Percentiles rank a stretch among this genome's conserved stretches.
Evolutionary conservation across 176 grass and related monocot species (phyloP).

Genomic region (Oryza longistaminata): DNA sequence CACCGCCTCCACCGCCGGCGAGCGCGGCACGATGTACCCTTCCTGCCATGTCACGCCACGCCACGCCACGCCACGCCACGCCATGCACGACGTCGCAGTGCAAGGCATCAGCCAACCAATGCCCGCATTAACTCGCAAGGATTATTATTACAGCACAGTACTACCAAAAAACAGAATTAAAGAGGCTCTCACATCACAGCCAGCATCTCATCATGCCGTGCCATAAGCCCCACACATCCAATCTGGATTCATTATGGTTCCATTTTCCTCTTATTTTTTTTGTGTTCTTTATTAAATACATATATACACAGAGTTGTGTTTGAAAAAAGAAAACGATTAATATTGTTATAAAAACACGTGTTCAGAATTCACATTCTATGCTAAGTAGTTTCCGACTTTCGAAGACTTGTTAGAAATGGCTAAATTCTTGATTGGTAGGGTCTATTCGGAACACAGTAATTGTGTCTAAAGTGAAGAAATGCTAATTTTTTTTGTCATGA

Average conservation of each 20-base stretch:
- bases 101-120: neutral
- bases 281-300: neutral
- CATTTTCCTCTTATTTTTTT: neutral
- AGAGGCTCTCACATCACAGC: neutral
- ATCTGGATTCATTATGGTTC: neutral
- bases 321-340: neutral
- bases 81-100: neutral
- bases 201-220: neutral
- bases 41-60: constrained; percentile 36
- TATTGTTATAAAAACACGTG: neutral
- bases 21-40: constrained; percentile 61
- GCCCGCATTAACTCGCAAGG: neutral
- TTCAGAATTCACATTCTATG: neutral
- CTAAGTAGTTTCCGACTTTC: neutral
- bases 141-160: neutral
- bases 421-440: neutral
- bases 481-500: neutral
- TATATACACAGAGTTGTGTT: no score
- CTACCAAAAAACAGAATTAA: neutral
- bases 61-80: neutral
- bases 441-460: neutral
- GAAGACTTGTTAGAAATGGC: neutral
- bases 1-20: constrained; percentile 31
- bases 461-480: no score
- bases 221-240: neutral